Percentiles rank a stretch among this genome's conserved stretches.
These are phyloP conservation scores for Alternaria brassicae DNA, from an alignment of 2,329 filamentous ascomycete genomes.

Conservation along the genomic window DNA sequence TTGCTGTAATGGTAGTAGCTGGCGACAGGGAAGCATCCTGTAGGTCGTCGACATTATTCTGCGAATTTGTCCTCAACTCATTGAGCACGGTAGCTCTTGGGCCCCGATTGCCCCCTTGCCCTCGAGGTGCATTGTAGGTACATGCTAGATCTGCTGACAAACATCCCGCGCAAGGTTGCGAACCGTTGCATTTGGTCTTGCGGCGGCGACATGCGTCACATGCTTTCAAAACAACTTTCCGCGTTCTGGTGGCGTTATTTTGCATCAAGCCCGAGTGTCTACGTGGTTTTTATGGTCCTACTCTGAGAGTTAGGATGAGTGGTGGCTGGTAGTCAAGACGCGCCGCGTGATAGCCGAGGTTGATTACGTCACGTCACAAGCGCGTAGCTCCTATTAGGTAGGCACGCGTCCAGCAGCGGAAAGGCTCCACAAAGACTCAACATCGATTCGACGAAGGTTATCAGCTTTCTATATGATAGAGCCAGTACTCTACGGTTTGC, in stretches of 20 bases:
- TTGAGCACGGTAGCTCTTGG: constrained; percentile 74
- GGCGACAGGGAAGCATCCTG: not conserved
- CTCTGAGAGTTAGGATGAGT: not conserved
- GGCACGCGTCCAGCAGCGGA: not conserved
- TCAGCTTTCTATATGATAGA: not conserved
- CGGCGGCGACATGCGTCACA: constrained; percentile 77
- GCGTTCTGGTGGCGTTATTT: constrained; percentile 1
- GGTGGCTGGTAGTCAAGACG: not conserved
- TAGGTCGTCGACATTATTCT: not conserved
- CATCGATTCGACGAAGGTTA: not conserved
- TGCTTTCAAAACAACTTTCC: constrained; percentile 54
- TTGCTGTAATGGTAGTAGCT: not conserved
- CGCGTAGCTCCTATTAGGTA: not conserved
- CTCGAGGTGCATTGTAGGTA: constrained; percentile 43
- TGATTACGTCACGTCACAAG: not conserved
- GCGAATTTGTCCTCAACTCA: constrained; percentile 71
- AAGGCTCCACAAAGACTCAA: not conserved
- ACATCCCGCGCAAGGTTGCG: constrained; percentile 75
- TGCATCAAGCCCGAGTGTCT: constrained; percentile 3
- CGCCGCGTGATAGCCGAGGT: not conserved
- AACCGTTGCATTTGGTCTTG: constrained; percentile 76
- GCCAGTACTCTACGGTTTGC: not conserved
- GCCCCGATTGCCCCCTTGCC: constrained; percentile 16
- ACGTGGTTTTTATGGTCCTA: not conserved
- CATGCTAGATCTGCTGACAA: constrained; percentile 57